These are phyloP conservation scores for Cryphonectria naterciae DNA, from an alignment of 2,329 filamentous ascomycete species.

Conservation along the genomic window DNA sequence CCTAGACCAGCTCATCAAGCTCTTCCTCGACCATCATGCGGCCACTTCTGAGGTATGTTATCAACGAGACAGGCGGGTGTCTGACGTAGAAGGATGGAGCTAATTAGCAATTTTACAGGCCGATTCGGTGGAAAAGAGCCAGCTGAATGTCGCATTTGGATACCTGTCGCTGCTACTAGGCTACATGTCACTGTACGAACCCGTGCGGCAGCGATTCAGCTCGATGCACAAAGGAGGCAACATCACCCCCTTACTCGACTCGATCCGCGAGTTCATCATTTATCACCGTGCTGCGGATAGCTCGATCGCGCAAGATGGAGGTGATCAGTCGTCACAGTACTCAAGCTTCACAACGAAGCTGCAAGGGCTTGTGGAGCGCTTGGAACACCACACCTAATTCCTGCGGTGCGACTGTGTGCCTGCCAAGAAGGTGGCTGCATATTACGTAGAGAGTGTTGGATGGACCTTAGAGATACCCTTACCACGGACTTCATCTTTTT, in stretches of 20 bases:
- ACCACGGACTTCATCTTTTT: neutral
- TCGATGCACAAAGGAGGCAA: slow-evolving; percentile 48
- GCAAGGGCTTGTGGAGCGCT: slow-evolving; percentile 45
- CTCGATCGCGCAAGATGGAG: slow-evolving; percentile 36
- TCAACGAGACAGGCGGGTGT: neutral
- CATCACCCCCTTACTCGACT: slow-evolving; percentile 51
- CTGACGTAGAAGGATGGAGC: slow-evolving; percentile 19
- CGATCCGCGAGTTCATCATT: slow-evolving; percentile 59
- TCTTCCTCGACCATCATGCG: slow-evolving; percentile 71
- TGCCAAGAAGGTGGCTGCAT: neutral
- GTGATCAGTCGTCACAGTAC: slow-evolving; percentile 37
- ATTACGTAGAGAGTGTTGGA: neutral
- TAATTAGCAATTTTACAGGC: slow-evolving; percentile 51
- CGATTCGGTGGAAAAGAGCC: slow-evolving; percentile 73
- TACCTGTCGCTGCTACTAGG: slow-evolving; percentile 85
- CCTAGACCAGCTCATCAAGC: slow-evolving; percentile 62
- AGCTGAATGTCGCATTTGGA: slow-evolving; percentile 81
- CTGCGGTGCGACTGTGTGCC: neutral
- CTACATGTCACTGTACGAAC: slow-evolving; percentile 68
- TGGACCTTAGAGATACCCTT: slow-evolving; percentile 17
- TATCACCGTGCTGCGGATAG: slow-evolving; percentile 55
- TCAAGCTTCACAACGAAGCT: slow-evolving; percentile 44
- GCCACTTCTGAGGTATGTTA: slow-evolving; percentile 68
- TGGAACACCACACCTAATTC: slow-evolving; percentile 36
- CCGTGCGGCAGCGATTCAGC: slow-evolving; percentile 49